phyloP scores from a whole-genome alignment of 23 red algal species.

The Gracilaria gracilis region DNA sequence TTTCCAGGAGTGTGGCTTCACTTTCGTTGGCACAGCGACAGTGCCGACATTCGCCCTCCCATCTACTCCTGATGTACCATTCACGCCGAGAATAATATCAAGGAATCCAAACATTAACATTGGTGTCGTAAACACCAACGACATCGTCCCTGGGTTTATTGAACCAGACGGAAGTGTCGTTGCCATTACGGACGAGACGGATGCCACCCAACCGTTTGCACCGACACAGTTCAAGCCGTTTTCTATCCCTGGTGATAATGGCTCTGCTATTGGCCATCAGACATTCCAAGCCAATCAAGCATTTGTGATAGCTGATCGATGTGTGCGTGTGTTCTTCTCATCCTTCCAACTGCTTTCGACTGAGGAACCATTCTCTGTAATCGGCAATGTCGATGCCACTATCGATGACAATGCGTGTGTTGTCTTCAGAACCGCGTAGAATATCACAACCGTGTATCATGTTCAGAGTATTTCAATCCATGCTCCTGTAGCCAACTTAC shows the following conservation, averaged over 20 bases:
- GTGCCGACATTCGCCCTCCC: conserved; percentile 17
- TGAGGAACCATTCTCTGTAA: conserved; percentile 2
- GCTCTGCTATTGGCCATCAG: conserved; percentile 46
- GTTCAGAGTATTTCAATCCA: conserved; percentile 3
- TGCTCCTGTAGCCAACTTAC: not conserved
- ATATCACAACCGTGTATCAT: not conserved
- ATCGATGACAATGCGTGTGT: conserved; percentile 34
- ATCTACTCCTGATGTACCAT: not conserved
- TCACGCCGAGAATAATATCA: conserved; percentile 18
- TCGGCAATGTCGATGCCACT: conserved; percentile 18
- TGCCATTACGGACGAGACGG: conserved; percentile 9
- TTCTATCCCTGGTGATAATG: conserved; percentile 23
- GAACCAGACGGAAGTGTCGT: conserved; percentile 16
- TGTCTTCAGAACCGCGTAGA: conserved; percentile 42
- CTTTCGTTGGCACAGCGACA: not conserved
- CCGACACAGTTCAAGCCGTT: conserved; percentile 60
- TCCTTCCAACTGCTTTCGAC: conserved; percentile 37
- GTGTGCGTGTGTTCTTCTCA: conserved; percentile 54
- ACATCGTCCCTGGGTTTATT: conserved; percentile 36
- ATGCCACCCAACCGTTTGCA: conserved; percentile 27
- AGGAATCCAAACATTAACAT: conserved; percentile 6
- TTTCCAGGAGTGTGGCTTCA: conserved; percentile 16
- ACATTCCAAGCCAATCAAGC: conserved; percentile 44
- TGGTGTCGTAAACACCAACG: conserved; percentile 31
- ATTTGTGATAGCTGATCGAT: conserved; percentile 15